Evolutionary conservation across 768 basidiomycete genomes (phyloP).

Genomic region (Neoboletus magnificus): DNA sequence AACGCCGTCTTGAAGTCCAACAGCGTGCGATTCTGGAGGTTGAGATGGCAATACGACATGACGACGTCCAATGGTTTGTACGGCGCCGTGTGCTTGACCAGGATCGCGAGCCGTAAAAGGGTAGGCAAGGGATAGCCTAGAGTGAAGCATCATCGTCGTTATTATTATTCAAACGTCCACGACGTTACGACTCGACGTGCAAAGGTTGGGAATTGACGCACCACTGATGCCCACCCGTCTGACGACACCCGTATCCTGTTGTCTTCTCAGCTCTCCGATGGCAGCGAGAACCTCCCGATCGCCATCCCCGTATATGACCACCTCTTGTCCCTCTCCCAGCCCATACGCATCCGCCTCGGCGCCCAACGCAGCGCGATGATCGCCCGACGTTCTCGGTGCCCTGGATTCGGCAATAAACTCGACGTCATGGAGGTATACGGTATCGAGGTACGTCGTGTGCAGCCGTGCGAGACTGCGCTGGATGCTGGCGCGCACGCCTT

Average conservation of each 20-base stretch:
- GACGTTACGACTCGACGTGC: not conserved
- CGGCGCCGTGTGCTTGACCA: slow-evolving; percentile 64
- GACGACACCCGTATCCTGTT: slow-evolving; percentile 72
- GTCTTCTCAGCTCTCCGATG: slow-evolving; percentile 56
- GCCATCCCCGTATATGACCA: slow-evolving; percentile 57
- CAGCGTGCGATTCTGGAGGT: slow-evolving; percentile 67
- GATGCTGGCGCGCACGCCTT: slow-evolving; percentile 63
- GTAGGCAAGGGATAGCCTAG: slow-evolving; percentile 79
- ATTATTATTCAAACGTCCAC: not conserved
- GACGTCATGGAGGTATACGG: slow-evolving; percentile 80
- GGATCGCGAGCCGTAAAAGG: slow-evolving; percentile 75
- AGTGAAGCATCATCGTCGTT: not conserved
- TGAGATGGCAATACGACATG: slow-evolving; percentile 79
- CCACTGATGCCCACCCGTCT: slow-evolving; percentile 79
- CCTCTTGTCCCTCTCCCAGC: slow-evolving; percentile 54
- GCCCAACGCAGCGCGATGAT: slow-evolving; percentile 53
- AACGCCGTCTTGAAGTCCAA: slow-evolving; percentile 55
- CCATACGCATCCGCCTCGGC: slow-evolving; percentile 63
- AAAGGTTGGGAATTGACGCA: slow-evolving; percentile 25
- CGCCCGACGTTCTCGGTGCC: slow-evolving; percentile 48
- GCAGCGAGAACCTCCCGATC: slow-evolving; percentile 73
- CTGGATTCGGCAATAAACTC: slow-evolving; percentile 67
- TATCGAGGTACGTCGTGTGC: slow-evolving; percentile 74
- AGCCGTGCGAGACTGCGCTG: slow-evolving; percentile 63
- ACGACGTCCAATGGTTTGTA: slow-evolving; percentile 74